These are phyloP conservation scores for Trametes villosa DNA, from an alignment of 768 basidiomycete genomes.

Conservation along the genomic window DNA sequence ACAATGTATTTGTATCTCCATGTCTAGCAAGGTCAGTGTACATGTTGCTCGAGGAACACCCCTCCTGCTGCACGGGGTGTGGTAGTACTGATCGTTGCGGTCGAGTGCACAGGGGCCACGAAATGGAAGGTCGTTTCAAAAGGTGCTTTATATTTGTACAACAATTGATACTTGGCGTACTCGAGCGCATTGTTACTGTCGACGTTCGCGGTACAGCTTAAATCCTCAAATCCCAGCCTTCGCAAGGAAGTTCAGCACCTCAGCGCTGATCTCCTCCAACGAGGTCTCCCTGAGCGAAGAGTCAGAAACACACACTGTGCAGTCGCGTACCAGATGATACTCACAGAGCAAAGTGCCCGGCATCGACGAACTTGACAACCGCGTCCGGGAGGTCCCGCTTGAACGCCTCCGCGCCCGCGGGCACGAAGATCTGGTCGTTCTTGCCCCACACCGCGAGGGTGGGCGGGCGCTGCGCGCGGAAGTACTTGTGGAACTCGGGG, in stretches of 20 bases:
- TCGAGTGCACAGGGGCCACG: too few species aligned
- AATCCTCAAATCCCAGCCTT: background rate
- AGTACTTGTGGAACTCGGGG: slow-evolving; percentile 49
- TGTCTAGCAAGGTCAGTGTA: too few species aligned
- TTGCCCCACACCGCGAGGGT: slow-evolving; percentile 54
- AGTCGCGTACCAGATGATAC: background rate
- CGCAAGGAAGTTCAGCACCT: background rate
- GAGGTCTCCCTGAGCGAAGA: background rate
- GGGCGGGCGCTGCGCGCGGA: slow-evolving; percentile 44
- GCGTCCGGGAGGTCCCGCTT: slow-evolving; percentile 42
- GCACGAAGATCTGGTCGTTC: slow-evolving; percentile 48
- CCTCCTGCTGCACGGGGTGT: too few species aligned
- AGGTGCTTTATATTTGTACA: background rate
- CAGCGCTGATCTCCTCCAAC: background rate
- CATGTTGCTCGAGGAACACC: too few species aligned
- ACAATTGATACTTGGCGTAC: background rate
- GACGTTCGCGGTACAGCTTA: background rate
- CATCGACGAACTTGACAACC: slow-evolving; percentile 45
- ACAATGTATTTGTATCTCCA: too few species aligned
- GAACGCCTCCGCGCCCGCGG: slow-evolving; percentile 50
- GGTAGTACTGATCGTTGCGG: too few species aligned
- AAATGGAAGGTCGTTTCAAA: too few species aligned
- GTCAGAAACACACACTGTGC: background rate
- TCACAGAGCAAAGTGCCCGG: slow-evolving; percentile 50
- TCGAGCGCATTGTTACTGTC: background rate